Evolutionary conservation across 2,329 filamentous ascomycete species (phyloP), one percentile per base, ranked within the genome.

Genomic region (Pseudopyricularia cyperi): DNA sequence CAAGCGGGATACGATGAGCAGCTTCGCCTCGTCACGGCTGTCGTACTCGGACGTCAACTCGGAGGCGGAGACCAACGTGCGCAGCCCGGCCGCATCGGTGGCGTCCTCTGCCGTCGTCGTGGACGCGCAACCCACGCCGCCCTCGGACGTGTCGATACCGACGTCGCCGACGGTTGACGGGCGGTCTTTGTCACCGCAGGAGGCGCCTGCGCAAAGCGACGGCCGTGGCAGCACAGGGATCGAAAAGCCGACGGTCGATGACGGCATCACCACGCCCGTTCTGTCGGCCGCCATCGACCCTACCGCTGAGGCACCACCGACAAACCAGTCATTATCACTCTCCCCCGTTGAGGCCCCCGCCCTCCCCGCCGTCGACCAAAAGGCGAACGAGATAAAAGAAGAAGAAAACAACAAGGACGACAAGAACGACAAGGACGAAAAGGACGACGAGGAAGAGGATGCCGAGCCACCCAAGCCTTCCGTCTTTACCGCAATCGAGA

Each of bases 1-100:
- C 39, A 51, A 57, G 54, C 56, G 58, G 51, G 58, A 58, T 53
- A 59, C 57, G 55, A 59, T 56, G 54, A 60, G 58, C 54, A 59
- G 50, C 39, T 19, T 51, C 30, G 50, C 50, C 3, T 46, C 52
- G 7, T 56, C 52, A 7, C 58, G 56, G 14, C 53, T 57, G n/a
- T 35, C 39, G 3, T 57, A 55, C n/a, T 57, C 52, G 33, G 53
- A 55, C 19, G 51, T 51, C 28, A 33, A 34, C 42, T 47, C 42
- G 32, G 51, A 52, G 44, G 15, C 32, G 9, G 51, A 52, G 15
- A 26, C 39, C 19, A 28, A 28, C 7, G 22, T 37, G 11, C 51
- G 51, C 14, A 46, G 51, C 49, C 49, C 49, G 3, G 30, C 42
- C 3, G 22, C 44, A 3, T 30, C 42, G 15, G 35, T 33, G 22